phyloP scores from a whole-genome alignment of 352 stramenopile species.

The Bremia lactucae region DNA sequence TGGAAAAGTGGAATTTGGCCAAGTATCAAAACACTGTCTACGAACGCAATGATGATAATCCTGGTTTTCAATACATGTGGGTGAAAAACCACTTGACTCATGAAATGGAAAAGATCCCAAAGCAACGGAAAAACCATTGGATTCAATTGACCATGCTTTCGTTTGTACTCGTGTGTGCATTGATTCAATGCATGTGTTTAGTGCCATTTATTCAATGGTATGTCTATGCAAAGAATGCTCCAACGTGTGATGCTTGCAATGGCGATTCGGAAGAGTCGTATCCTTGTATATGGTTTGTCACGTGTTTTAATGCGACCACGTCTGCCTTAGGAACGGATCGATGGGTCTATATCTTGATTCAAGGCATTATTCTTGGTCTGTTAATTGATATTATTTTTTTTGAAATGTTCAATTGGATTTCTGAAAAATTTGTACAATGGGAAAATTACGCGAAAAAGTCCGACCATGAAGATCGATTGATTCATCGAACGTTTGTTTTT shows the following conservation, averaged over 20 bases:
- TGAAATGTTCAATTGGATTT: slow-evolving; percentile 82
- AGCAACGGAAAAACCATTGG: slow-evolving; percentile 73
- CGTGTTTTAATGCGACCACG: slow-evolving; percentile 64
- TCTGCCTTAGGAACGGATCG: slow-evolving; percentile 75
- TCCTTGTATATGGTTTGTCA: slow-evolving; percentile 71
- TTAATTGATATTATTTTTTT: slow-evolving; percentile 87
- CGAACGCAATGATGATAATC: slow-evolving; percentile 81
- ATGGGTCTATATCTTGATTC: slow-evolving; percentile 84
- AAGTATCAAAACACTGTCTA: slow-evolving; percentile 87
- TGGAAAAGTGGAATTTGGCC: slow-evolving; percentile 82
- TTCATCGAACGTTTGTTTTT: slow-evolving; percentile 83
- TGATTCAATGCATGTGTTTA: slow-evolving; percentile 75
- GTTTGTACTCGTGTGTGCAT: slow-evolving; percentile 61
- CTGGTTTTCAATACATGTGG: slow-evolving; percentile 79
- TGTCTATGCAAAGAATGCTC: slow-evolving; percentile 80
- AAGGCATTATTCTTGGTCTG: slow-evolving; percentile 70
- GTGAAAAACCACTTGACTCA: slow-evolving; percentile 79
- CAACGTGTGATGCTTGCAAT: slow-evolving; percentile 53
- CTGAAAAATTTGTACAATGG: slow-evolving; percentile 78
- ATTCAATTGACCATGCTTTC: slow-evolving; percentile 83
- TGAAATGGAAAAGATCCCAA: slow-evolving; percentile 83
- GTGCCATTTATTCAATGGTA: slow-evolving; percentile 87
- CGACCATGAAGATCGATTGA: slow-evolving; percentile 78
- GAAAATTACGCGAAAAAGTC: slow-evolving; percentile 84
- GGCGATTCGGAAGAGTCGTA: slow-evolving; percentile 34